Evolutionary conservation across 208 protist genomes (phyloP), one percentile per base, ranked within the genome.

Genomic region (Leishmania gerbilli): DNA sequence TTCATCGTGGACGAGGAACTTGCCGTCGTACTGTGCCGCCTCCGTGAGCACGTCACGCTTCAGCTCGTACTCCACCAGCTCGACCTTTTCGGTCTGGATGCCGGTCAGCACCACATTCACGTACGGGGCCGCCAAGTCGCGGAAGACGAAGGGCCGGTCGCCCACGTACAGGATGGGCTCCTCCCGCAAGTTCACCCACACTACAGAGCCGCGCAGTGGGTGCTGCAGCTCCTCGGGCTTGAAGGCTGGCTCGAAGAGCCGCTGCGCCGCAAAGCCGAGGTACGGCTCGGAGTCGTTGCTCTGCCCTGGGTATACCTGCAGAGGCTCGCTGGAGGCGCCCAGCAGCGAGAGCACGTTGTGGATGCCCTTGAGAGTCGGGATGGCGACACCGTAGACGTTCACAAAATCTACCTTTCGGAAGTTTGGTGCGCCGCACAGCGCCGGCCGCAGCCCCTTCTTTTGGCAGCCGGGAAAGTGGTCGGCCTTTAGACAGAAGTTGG

Each of bases 401-500:
- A 96, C 87, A 53, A 88, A 80, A 49, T 91, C 76, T 8, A 97
- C 94, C 77, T 97, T 97, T 40, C 94, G 91, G 71, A 97, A 95
- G 88, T 96, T 97, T 8, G 94, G 94, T 34, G 94, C 94, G 17
- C 94, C 94, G 84, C 94, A 97, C 56, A 97, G 49, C 40, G 88
- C 89, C 3, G 94, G 94, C 24, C 88, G 90, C 60, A 97, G 84
- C 11, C 92, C 94, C 82, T 96, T 97, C 90, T 96, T 96, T 80
- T 95, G 91, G 76, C 92, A 96, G 37, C 94, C 94, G 21, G 94
- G 94, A 71, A 97, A 97, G 94, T 97, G 94, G 67, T 97, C 94
- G 24, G 94, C 94, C 86, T 97, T 97, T 67, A 97, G 79, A 80
- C 88, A 89, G 86, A 95, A 96, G 89, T 97, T 97, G 9, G 92